These are phyloP conservation scores for Candida golubevii DNA, from an alignment of 805 yeast genomes.

Conservation along the genomic window DNA sequence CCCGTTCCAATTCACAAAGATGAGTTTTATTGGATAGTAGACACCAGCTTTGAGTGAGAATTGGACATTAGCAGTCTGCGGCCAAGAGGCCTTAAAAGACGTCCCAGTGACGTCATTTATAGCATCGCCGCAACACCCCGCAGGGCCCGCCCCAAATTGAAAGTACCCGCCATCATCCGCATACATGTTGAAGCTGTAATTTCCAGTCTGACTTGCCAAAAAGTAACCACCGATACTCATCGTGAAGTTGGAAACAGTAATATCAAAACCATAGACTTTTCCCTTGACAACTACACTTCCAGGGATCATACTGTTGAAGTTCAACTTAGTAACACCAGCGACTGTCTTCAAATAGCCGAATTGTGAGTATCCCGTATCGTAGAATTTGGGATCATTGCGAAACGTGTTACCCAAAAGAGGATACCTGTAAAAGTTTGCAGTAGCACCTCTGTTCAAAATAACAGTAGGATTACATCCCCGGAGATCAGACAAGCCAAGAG, in stretches of 20 bases:
- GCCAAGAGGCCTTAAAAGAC: constrained; percentile 5
- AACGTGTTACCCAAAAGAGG: constrained; percentile 1
- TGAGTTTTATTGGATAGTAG: constrained; percentile 7
- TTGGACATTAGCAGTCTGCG: neutral
- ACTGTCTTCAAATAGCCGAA: constrained; percentile 1
- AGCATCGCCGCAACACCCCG: constrained; percentile 6
- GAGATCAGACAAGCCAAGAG: neutral
- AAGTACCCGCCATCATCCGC: constrained; percentile 8
- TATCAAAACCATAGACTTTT: neutral
- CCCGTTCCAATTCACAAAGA: constrained; percentile 5
- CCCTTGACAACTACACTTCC: neutral
- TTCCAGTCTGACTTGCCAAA: constrained; percentile 6
- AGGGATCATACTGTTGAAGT: neutral
- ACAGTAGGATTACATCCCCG: constrained; percentile 2
- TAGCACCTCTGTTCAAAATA: constrained; percentile 1
- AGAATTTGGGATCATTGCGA: constrained; percentile 3
- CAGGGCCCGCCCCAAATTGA: constrained; percentile 5
- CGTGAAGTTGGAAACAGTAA: constrained; percentile 7
- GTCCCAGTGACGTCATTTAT: constrained; percentile 2
- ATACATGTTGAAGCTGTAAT: constrained; percentile 2
- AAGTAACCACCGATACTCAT: constrained; percentile 8
- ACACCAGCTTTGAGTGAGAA: constrained; percentile 2
- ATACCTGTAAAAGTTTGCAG: constrained; percentile 4
- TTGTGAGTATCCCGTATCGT: constrained; percentile 3
- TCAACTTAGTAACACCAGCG: neutral